Evolutionary conservation across 2,329 filamentous ascomycete species (phyloP), one percentile per base, ranked within the genome.

Genomic region (Beauveria varroae): DNA sequence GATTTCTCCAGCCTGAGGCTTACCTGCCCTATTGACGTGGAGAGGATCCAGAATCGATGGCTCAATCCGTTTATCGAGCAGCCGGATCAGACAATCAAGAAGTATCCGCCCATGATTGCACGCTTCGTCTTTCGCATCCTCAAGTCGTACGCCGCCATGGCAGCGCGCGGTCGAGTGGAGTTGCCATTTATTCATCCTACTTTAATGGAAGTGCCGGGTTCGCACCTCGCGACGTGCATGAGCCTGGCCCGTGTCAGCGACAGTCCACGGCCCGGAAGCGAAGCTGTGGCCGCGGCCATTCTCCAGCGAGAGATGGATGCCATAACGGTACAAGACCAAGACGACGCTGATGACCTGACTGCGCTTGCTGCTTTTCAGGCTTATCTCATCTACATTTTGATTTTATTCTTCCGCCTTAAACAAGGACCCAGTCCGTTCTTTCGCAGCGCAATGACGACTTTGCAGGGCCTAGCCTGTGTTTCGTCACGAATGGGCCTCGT

Each of bases 351-450:
- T 20, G n/a, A 49, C 14, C 10, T 51, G 20, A 16, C 59, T n/a
- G n/a, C 47, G 5, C 73, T 84, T 0, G 73, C 75, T 0, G 70
- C 76, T 1, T 81, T 83, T 44, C 82, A 85, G 63, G 78, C 81
- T 0, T 82, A 81, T 65, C 69, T 85, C 3, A 73, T 83, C n/a
- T 82, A 83, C 63, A 68, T 74, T 2, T 75, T 84, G 67, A 71
- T 79, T 2, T 54, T 80, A 3, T 82, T 80, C 65, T 82, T 81
- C 58, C 67, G 68, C 0, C 64, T 73, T 1, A 64, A 64, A 0
- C 65, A 67, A 10, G 64, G 65, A n/a, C 53, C 65, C 0, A 60
- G 64, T 12, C 64, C 72, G 0, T 73, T 76, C 40, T 68, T 77
- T 5, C 75, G 77, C 14, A 72, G 76, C 14, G 71, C 73, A 3